Evolutionary conservation across 2,329 filamentous ascomycete species (phyloP), one percentile per base, ranked within the genome.

Genomic region (Pestalotiopsis sp.): DNA sequence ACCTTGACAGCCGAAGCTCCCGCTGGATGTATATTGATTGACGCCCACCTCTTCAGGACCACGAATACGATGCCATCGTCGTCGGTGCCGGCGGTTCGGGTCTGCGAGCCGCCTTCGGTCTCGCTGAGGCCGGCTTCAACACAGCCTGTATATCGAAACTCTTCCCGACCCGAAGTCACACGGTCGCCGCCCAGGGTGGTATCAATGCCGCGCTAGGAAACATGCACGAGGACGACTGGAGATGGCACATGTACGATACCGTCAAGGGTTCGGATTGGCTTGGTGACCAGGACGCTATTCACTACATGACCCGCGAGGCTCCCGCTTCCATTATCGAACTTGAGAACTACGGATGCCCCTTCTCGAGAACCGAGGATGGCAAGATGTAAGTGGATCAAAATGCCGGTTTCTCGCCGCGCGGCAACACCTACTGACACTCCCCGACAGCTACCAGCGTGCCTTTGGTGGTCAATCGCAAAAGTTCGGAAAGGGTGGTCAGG

Each of bases 181-280:
- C 93, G 9, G 93, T 96, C 75, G 93, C 93, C 68, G 89, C 89
- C 55, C 89, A 92, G 81, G 93, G 93, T 78, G 93, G 93, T 77
- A 95, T 96, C 86, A 96, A 96, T 80, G 93, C 93, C 67, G 93
- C 93, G 64, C 86, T 96, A 67, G 93, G 93, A 78, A 97, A 97
- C 85, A 98, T 98, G 94, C 94, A 97, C 87, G 89, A 95, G 85
- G 94, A 98, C 78, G 94, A 98, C 84, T 98, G 94, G 94, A 91
- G 94, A 86, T 98, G 94, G 94, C 94, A 98, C 84, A 98, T 98
- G 94, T 98, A 98, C 86, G 94, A 98, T 81, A 98, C 94, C 57
- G 94, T 98, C 79, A 98, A 98, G 87, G 94, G 94, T 73, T 97
- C 93, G 73, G 94, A 98, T 86, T 98, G 94, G 94, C 89, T 98